Evolutionary conservation across 2,329 filamentous ascomycete genomes (phyloP).

Genomic region (Diaporthe vexans): DNA sequence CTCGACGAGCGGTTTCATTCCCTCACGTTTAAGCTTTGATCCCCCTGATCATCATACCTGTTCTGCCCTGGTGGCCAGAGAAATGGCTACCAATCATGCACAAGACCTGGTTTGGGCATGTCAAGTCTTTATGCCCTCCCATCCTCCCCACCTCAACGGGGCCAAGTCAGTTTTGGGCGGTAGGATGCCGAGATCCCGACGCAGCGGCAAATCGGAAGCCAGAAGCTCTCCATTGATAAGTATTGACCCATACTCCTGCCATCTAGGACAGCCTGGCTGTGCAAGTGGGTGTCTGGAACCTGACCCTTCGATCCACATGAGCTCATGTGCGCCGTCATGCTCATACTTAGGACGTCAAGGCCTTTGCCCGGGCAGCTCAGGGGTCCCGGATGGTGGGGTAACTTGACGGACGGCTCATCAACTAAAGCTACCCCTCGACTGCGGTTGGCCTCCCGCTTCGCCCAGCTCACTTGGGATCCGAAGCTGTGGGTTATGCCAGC

Average conservation of each 20-base stretch:
- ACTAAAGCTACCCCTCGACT: conserved; percentile 40
- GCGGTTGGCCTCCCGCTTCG: conserved; percentile 8
- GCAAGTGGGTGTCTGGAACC: conserved; percentile 24
- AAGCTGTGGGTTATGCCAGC: conserved; percentile 4
- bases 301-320: conserved; percentile 29
- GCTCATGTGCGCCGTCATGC: conserved; percentile 29
- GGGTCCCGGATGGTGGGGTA: conserved; percentile 36
- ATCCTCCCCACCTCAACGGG: not conserved
- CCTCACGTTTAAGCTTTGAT: conserved; percentile 39
- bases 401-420: not conserved
- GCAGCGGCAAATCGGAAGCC: not conserved
- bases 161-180: not conserved
- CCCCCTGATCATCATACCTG: conserved; percentile 36
- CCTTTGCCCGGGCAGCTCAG: conserved; percentile 28
- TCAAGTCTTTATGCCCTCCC: conserved; percentile 1
- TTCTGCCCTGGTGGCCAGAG: not conserved
- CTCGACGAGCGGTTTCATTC: conserved; percentile 21
- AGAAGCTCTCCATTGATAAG: conserved; percentile 8
- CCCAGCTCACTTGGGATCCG: conserved; percentile 20
- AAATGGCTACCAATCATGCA: conserved; percentile 24
- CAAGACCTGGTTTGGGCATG: not conserved
- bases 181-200: conserved; percentile 22
- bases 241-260: conserved; percentile 15
- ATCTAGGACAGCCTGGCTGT: not conserved
- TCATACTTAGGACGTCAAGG: conserved; percentile 11